These are phyloP conservation scores for Apodospora peruviana DNA, from an alignment of 495 filamentous ascomycete genomes.

Conservation along the genomic window DNA sequence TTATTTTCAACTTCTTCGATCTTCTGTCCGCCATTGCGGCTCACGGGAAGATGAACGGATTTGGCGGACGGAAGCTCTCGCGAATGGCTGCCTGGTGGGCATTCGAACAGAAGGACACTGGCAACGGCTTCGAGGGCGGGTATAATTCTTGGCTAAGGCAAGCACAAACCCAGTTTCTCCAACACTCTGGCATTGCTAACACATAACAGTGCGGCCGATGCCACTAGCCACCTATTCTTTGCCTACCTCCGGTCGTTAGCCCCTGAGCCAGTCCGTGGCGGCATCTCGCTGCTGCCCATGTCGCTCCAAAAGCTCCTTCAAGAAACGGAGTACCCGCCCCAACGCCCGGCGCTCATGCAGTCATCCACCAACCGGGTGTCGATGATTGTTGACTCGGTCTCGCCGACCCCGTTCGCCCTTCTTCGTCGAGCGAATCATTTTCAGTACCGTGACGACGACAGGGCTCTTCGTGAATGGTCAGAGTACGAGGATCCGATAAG, in stretches of 20 bases:
- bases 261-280: conserved; percentile 66
- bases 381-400: conserved; percentile 95
- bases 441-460: conserved; percentile 85
- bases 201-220: conserved; percentile 75
- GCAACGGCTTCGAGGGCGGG: conserved; percentile 91
- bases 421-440: conserved; percentile 90
- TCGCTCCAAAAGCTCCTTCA: conserved; percentile 85
- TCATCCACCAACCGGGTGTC: conserved; percentile 80
- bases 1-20: conserved; percentile 97
- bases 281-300: conserved; percentile 78
- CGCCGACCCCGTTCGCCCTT: conserved; percentile 88
- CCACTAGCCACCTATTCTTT: conserved; percentile 94
- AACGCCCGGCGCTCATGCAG: conserved; percentile 70
- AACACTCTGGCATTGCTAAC: conserved; percentile 14
- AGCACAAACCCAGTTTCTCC: not conserved
- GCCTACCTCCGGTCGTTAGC: conserved; percentile 89
- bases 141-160: conserved; percentile 74
- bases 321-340: conserved; percentile 92
- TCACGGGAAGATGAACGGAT: conserved; percentile 87
- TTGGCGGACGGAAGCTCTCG: conserved; percentile 90
- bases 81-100: conserved; percentile 98
- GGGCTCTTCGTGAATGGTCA: conserved; percentile 73
- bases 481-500: conserved; percentile 84
- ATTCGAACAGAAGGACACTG: conserved; percentile 80
- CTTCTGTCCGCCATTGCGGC: conserved; percentile 73